Evolutionary conservation across 2,329 filamentous ascomycete genomes (phyloP).

Genomic region (Neonectria faginata): DNA sequence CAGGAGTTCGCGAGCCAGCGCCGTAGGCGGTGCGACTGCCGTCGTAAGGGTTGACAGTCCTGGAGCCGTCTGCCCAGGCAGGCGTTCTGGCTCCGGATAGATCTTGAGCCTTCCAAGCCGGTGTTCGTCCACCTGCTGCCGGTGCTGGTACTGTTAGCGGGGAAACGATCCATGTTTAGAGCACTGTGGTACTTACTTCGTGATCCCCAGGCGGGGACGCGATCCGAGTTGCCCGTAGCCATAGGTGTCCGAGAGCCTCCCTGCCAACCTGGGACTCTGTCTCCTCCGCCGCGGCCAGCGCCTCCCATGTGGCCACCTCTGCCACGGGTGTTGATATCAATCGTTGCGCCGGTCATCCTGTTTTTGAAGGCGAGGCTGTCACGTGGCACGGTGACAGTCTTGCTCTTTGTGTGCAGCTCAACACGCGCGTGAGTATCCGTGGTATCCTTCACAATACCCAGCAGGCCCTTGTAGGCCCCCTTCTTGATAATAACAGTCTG

Average conservation of each 20-base stretch:
- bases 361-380: slow-evolving; percentile 88
- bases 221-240: slow-evolving; percentile 68
- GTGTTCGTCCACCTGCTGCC: slow-evolving; percentile 68
- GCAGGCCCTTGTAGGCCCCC: slow-evolving; percentile 89
- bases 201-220: slow-evolving; percentile 82
- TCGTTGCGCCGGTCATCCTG: slow-evolving; percentile 80
- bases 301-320: slow-evolving; percentile 59
- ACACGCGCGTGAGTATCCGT: slow-evolving; percentile 88
- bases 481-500: slow-evolving; percentile 91
- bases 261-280: slow-evolving; percentile 68
- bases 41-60: slow-evolving; percentile 77
- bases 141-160: slow-evolving; percentile 61
- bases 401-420: slow-evolving; percentile 94
- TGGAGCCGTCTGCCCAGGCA: slow-evolving; percentile 76
- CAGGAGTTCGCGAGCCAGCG: slow-evolving; percentile 76
- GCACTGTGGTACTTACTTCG: slow-evolving; percentile 68
- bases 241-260: slow-evolving; percentile 77
- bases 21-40: slow-evolving; percentile 84
- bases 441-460: slow-evolving; percentile 96
- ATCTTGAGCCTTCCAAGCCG: slow-evolving; percentile 69
- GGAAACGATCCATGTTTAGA: neutral
- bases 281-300: slow-evolving; percentile 58
- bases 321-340: slow-evolving; percentile 73
- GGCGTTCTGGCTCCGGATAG: slow-evolving; percentile 73
- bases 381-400: slow-evolving; percentile 87